phyloP scores from a whole-genome alignment of 73 alveolate genomes.

The Tetrahymena thermophila region DNA sequence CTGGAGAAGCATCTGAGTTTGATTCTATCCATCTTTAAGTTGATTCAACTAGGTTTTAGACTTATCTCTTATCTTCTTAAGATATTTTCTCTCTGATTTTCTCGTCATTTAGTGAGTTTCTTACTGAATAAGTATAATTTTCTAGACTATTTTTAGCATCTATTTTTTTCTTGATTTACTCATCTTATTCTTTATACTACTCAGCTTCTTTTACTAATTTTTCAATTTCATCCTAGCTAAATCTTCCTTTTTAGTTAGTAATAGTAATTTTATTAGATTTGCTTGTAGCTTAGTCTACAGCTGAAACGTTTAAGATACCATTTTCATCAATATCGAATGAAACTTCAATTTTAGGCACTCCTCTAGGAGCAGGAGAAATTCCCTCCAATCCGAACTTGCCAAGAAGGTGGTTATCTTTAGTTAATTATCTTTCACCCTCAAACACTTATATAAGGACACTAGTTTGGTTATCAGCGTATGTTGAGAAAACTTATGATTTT shows the following conservation, averaged over 20 bases:
- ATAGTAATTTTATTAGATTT: slow-evolving; percentile 48
- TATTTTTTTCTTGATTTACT: slow-evolving; percentile 43
- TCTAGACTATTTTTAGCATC: slow-evolving; percentile 52
- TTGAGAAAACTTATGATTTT: slow-evolving; percentile 78
- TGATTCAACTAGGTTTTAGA: slow-evolving; percentile 35
- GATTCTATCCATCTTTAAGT: slow-evolving; percentile 57
- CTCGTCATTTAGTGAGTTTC: slow-evolving; percentile 35
- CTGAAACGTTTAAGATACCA: slow-evolving; percentile 82
- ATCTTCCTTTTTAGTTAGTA: slow-evolving; percentile 40
- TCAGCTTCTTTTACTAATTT: slow-evolving; percentile 49
- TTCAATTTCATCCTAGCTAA: slow-evolving; percentile 49
- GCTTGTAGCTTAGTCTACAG: slow-evolving; percentile 78
- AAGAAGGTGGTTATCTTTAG: slow-evolving; percentile 87
- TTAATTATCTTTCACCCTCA: slow-evolving; percentile 95
- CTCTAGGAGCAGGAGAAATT: slow-evolving; percentile 95
- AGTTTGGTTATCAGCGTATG: slow-evolving; percentile 97
- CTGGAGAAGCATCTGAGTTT: slow-evolving; percentile 52
- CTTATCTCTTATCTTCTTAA: slow-evolving; percentile 40
- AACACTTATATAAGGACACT: slow-evolving; percentile 89
- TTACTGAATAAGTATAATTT: slow-evolving; percentile 41
- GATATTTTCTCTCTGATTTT: slow-evolving; percentile 56
- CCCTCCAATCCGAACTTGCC: slow-evolving; percentile 90
- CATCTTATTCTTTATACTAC: slow-evolving; percentile 44
- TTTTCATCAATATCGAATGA: slow-evolving; percentile 85
- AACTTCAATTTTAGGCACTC: slow-evolving; percentile 90